phyloP scores from a whole-genome alignment of 192 early-diverging fungal species.

The Backusella psychrophila region DNA sequence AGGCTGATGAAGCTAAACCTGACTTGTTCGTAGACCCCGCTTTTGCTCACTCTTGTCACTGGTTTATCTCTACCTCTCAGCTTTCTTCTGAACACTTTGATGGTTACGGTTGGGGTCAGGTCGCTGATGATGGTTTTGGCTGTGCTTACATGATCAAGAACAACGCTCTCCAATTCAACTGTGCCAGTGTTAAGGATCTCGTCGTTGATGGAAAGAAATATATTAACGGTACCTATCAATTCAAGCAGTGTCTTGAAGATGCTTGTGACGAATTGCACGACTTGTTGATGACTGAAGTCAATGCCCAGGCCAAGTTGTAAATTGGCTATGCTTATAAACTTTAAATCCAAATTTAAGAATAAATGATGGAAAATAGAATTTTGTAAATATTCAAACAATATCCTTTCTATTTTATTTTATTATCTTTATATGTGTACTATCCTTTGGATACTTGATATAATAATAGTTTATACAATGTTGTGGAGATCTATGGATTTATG shows the following conservation, averaged over 20 bases:
- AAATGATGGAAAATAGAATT: background rate
- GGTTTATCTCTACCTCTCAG: conserved; percentile 92
- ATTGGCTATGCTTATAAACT: background rate
- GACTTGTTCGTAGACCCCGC: conserved; percentile 85
- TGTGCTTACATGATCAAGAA: conserved; percentile 94
- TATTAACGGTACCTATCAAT: conserved; percentile 53
- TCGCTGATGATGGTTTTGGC: conserved; percentile 90
- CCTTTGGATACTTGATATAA: background rate
- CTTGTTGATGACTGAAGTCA: conserved; percentile 57
- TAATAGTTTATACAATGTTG: background rate
- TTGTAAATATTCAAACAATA: background rate
- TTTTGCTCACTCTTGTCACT: conserved; percentile 77
- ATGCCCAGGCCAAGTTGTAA: conserved; percentile 71
- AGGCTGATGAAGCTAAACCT: conserved; percentile 75
- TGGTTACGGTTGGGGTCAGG: conserved; percentile 89
- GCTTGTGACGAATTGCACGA: conserved; percentile 83
- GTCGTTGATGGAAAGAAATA: conserved; percentile 52
- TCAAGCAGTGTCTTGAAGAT: conserved; percentile 84
- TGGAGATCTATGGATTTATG: no score
- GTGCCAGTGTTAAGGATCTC: conserved; percentile 68
- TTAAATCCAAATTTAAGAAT: background rate
- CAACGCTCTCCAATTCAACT: conserved; percentile 83
- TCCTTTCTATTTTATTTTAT: background rate
- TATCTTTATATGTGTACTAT: background rate
- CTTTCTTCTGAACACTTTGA: conserved; percentile 89